Evolutionary conservation across 495 filamentous ascomycete species (phyloP).

Genomic region (Platismatia glauca): DNA sequence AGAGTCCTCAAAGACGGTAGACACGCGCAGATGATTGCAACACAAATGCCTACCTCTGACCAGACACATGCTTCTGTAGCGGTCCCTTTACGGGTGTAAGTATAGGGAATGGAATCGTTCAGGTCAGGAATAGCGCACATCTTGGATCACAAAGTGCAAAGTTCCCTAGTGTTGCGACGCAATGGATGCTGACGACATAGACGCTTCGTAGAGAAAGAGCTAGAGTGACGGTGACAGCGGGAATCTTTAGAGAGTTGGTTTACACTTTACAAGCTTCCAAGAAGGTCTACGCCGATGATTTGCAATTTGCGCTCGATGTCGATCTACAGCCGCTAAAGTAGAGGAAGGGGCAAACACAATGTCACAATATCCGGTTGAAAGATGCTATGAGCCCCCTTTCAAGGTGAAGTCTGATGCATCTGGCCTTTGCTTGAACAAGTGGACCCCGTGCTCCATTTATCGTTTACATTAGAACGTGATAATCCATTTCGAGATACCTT

Average conservation of each 20-base stretch:
- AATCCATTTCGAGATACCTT: constrained; percentile 17
- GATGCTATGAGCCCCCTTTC: neutral
- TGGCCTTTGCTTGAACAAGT: neutral
- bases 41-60: constrained; percentile 1
- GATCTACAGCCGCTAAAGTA: constrained; percentile 21
- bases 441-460: constrained; percentile 18
- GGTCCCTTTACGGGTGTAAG: neutral
- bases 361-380: constrained; percentile 11
- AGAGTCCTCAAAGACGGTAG: constrained; percentile 1
- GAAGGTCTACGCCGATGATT: constrained; percentile 24
- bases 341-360: constrained; percentile 12
- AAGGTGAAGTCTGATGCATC: constrained; percentile 7
- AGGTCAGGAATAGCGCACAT: neutral
- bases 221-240: neutral
- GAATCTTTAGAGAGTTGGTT: too few species aligned
- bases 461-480: constrained; percentile 32
- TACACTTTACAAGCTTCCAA: constrained; percentile 26
- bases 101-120: neutral
- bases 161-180: neutral
- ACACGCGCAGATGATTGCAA: constrained; percentile 4
- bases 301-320: constrained; percentile 20
- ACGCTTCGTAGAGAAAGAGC: neutral
- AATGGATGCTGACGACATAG: constrained; percentile 1
- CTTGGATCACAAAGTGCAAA: constrained; percentile 1
- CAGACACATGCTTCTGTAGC: neutral